Conservation (phyloP, 2,329 filamentous ascomycete genomes). For the Amylocarpus encephaloides region DNA sequence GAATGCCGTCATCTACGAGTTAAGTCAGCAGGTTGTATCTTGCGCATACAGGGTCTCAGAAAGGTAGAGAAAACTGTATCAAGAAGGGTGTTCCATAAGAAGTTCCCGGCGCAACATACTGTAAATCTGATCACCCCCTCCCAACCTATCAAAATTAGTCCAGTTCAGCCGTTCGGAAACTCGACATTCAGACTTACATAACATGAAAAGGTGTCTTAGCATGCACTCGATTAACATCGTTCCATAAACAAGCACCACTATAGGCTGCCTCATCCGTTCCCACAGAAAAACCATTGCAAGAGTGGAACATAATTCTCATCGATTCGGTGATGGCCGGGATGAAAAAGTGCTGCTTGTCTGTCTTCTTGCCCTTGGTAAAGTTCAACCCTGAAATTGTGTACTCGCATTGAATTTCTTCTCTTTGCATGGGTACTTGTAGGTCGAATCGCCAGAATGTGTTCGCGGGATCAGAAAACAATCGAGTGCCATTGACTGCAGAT, state of each 20-base stretch:
- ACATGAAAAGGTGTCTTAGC: conserved; percentile 81
- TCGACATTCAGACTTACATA: conserved; percentile 42
- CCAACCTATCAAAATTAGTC: conserved; percentile 51
- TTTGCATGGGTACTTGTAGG: conserved; percentile 67
- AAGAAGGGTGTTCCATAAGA: too few relatives aligned
- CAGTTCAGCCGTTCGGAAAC: not conserved
- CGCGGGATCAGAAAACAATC: conserved; percentile 58
- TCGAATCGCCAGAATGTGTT: conserved; percentile 94
- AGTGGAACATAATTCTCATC: conserved; percentile 99
- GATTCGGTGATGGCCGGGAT: conserved; percentile 75
- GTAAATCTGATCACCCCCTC: conserved; percentile 93
- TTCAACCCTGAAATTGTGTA: conserved; percentile 66
- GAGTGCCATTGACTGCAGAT: conserved; percentile 44
- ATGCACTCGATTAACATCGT: conserved; percentile 82
- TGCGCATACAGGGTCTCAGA: not conserved
- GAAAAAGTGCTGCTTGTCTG: conserved; percentile 66
- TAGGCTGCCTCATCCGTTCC: conserved; percentile 80
- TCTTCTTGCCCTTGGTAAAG: conserved; percentile 51
- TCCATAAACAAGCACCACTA: conserved; percentile 90
- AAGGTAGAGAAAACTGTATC: not conserved
- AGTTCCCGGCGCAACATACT: conserved; percentile 34
- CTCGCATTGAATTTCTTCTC: conserved; percentile 67
- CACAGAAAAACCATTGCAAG: conserved; percentile 92
- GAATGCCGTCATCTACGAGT: conserved; percentile 64
- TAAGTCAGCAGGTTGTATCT: not conserved